Evolutionary conservation across 176 grass and related monocot species (phyloP).

Genomic region (Rhynchospora tenuis): DNA sequence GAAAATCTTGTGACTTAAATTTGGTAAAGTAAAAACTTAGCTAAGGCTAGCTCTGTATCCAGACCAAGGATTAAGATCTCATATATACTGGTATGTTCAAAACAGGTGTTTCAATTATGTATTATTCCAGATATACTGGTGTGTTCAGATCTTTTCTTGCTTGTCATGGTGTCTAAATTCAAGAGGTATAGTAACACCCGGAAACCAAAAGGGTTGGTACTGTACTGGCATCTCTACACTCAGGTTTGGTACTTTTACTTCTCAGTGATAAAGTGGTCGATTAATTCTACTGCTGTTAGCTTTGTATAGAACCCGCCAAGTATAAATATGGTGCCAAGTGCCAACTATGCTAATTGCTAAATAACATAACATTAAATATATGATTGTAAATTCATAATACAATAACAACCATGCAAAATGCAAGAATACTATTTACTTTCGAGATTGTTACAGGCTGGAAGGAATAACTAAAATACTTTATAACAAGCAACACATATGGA

Average conservation of each 20-base stretch:
- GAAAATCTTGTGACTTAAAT: neutral
- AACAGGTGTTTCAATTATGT: neutral
- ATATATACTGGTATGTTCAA: neutral
- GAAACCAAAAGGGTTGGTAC: neutral
- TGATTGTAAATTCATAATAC: neutral
- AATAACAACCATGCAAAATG: neutral
- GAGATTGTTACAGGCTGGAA: neutral
- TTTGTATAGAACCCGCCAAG: neutral
- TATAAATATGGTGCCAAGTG: neutral
- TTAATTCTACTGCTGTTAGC: neutral
- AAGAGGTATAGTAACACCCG: neutral
- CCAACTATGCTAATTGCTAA: neutral
- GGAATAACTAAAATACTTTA: neutral
- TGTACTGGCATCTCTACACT: neutral
- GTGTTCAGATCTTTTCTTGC: neutral
- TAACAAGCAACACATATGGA: neutral
- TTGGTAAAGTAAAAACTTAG: neutral
- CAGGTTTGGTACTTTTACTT: neutral
- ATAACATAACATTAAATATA: neutral
- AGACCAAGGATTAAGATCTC: neutral
- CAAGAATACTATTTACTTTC: neutral
- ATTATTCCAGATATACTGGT: neutral
- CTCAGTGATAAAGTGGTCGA: neutral
- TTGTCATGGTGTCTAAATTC: neutral
- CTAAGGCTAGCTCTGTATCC: neutral